phyloP scores from a whole-genome alignment of 371 early-diverging fungal genomes.

The Saksenaea oblongispora region DNA sequence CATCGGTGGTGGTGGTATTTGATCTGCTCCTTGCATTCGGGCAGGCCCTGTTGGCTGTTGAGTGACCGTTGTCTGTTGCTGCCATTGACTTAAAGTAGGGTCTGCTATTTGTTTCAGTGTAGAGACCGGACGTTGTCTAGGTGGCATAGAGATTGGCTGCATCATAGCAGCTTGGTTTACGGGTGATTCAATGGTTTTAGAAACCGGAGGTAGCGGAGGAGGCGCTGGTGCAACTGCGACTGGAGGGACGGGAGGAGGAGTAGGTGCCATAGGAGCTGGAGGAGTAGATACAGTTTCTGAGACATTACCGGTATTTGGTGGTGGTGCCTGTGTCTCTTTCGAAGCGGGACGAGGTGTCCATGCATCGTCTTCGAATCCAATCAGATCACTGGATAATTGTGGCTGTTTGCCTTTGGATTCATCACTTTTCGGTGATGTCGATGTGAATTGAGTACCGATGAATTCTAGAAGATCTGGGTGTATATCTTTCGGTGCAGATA shows the following conservation, averaged over 20 bases:
- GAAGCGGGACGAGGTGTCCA: conserved; percentile 39
- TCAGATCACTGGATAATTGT: conserved; percentile 11
- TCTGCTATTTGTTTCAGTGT: conserved; percentile 25
- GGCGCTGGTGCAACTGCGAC: conserved; percentile 1
- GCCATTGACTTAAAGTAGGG: conserved; percentile 37
- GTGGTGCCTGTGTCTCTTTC: background rate
- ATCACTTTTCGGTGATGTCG: conserved; percentile 14
- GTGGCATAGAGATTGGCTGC: conserved; percentile 3
- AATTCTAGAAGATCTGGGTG: conserved; percentile 44
- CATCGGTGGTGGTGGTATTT: background rate
- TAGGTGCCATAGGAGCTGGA: background rate
- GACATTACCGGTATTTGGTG: background rate
- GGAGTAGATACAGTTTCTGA: background rate
- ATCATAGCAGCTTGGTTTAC: background rate
- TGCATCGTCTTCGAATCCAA: conserved; percentile 61
- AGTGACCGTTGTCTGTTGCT: conserved; percentile 2
- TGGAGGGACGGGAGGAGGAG: background rate
- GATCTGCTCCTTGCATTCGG: background rate
- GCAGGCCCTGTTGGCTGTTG: background rate
- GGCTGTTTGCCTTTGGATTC: background rate
- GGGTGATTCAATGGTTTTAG: background rate
- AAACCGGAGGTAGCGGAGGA: conserved; percentile 6
- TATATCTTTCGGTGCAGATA: conserved; percentile 48
- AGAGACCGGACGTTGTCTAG: conserved; percentile 33
- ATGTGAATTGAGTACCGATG: conserved; percentile 33